Evolutionary conservation across 495 filamentous ascomycete genomes (phyloP), one percentile per base, ranked within the genome.

Genomic region (Friedmanniomyces endolithicus): DNA sequence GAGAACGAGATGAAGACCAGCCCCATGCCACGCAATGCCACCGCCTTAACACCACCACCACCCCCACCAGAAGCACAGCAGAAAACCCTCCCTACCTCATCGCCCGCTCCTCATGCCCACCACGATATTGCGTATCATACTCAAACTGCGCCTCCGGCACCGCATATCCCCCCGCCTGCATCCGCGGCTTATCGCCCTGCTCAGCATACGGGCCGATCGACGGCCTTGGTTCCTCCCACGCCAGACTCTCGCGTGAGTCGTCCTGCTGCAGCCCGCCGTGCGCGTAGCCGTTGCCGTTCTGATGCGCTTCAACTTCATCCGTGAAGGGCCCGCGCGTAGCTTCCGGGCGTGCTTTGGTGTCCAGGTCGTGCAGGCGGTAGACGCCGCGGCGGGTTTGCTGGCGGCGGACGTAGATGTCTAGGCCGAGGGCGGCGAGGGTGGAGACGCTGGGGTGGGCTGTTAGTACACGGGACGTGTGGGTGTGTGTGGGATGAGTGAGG

Each of bases 391-490:
- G 62, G 22, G 63, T 75, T 54, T 68, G 63, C 43, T 71, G 69
- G 12, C 68, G 67, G 52, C 68, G 66, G 0, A 76, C 76, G 47
- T 72, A 60, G 56, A 77, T 61, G 54, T 82, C 80, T 22, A 82
- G 70, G 9, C 59, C 54, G n/a, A 78, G 58, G n/a, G 73, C 70
- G 31, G 67, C 61, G 57, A 78, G 64, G 35, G 75, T 75, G 16
- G 71, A 64, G 1, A 71, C 66, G 25, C 6, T 67, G 52, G 17
- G 34, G 6, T 24, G 0, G 16, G 11, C 31, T 43, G 39, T 48
- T 49, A 35, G 53, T 47, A n/a, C 0, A 25, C 17, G 3, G 20
- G 48, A 0, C 6, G 11, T 24, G 19, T 39, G 1, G 4, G n/a
- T 9, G 17, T 17, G 40, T 17, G 48, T 14, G 31, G 22, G 37